phyloP scores from a whole-genome alignment of 2,329 filamentous ascomycete genomes.

The Penicillium glabrum region DNA sequence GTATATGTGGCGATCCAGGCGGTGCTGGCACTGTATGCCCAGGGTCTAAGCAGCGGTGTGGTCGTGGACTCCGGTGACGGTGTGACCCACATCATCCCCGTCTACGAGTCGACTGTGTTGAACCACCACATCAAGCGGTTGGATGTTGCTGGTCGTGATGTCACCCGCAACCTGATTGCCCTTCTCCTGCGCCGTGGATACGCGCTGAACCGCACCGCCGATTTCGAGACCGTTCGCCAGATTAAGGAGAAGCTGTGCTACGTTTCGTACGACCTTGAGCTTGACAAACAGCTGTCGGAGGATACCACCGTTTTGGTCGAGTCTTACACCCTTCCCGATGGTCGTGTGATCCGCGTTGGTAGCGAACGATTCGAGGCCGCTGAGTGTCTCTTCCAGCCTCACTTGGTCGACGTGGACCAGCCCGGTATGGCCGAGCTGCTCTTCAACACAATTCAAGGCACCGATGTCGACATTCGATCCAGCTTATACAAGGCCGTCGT shows the following conservation, averaged over 20 bases:
- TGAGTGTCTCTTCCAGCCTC: conserved; percentile 97
- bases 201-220: conserved; percentile 94
- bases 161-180: conserved; percentile 97
- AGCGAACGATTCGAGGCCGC: conserved; percentile 97
- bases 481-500: conserved; percentile 98
- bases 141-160: conserved; percentile 93
- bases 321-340: conserved; percentile 95
- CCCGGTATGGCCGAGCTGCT: conserved; percentile 95
- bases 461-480: conserved; percentile 90
- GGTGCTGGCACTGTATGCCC: conserved; percentile 91
- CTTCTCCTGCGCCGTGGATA: conserved; percentile 92
- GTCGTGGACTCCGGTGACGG: conserved; percentile 98
- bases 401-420: conserved; percentile 95
- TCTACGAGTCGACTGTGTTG: conserved; percentile 96
- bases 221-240: conserved; percentile 97
- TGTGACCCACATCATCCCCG: conserved; percentile 97
- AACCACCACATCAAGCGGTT: conserved; percentile 93
- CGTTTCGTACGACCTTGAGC: conserved; percentile 94
- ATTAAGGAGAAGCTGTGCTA: conserved; percentile 99
- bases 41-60: conserved; percentile 91
- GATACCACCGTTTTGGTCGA: conserved; percentile 97
- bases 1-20: conserved; percentile 98
- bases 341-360: conserved; percentile 91
- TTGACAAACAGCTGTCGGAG: conserved; percentile 94
- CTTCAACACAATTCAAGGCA: conserved; percentile 97